Evolutionary conservation across 2,329 filamentous ascomycete species (phyloP), one percentile per base, ranked within the genome.

Genomic region (Sarocladium kiliense): DNA sequence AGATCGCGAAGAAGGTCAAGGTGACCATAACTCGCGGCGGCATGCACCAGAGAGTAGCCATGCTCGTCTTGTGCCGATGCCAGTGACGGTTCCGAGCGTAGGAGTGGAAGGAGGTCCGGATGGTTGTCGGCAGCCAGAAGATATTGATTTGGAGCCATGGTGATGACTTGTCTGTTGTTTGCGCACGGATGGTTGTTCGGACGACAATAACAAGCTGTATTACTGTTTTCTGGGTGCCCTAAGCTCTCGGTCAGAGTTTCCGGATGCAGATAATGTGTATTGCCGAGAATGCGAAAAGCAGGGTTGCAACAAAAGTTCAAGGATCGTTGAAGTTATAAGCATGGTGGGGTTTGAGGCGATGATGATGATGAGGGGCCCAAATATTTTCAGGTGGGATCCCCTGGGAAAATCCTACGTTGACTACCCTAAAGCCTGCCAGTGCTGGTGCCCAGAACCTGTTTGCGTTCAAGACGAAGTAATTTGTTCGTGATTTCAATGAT

Each of bases 41-140:
- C 94, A 71, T 99, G 94, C 50, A 97, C 77, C 25, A 97, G 84
- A 47, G 91, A 96, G 75, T 99, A 99, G 64, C 94, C 94, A 66
- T 97, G 88, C 57, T 88, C 85, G 71, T 99, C 94, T 73, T 96
- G 90, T 54, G 80, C 75, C 2, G 85, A 81, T 54, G 94, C 93
- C 54, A 96, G 77, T n/a, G 82, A 73, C 32, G 91, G 89, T 62
- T 91, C 82, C 58, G 85, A 76, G 59, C 82, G 81, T 54, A 99
- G 85, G 62, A 92, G 83, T 56, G 84, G 77, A 58, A 96, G 77
- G 55, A 99, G 83, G 44, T 81, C 78, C 41, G 83, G 74, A 53
- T 87, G 88, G 65, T 91, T 87, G 69, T 96, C 93, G 58, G 93
- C 89, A 39, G 92, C 93, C 50, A 91, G 79, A 55, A 91, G 77